Conservation (phyloP, 163 green algal genomes). For the Smithsoniella earleae region DNA sequence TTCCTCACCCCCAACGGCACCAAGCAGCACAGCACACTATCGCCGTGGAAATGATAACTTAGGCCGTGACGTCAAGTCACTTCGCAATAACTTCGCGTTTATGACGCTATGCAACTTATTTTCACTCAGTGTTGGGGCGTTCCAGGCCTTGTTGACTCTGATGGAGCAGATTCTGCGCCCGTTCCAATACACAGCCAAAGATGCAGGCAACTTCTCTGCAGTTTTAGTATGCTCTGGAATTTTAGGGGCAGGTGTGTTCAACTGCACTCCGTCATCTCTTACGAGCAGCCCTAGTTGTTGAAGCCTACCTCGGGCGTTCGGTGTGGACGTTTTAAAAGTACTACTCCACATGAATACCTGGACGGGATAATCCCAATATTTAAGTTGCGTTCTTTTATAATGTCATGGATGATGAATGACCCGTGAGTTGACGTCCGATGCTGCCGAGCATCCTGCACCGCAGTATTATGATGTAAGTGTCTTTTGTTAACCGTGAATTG, state of each 20-base stretch:
- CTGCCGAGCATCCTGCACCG: no score
- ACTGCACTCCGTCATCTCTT: no score
- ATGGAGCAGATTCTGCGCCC: slow-evolving; percentile 28
- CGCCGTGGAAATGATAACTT: slow-evolving; percentile 20
- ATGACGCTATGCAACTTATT: slow-evolving; percentile 18
- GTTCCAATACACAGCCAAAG: background rate
- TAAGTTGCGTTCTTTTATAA: no score
- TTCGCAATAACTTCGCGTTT: slow-evolving; percentile 22
- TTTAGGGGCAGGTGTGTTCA: slow-evolving; percentile 5
- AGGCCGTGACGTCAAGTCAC: slow-evolving; percentile 10
- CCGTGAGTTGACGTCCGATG: no score
- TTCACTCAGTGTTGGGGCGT: background rate
- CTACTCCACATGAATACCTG: no score
- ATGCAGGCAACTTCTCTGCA: background rate
- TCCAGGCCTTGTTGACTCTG: slow-evolving; percentile 17
- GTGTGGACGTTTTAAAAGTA: no score
- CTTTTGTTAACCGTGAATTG: no score
- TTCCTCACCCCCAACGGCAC: slow-evolving; percentile 1
- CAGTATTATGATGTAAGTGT: no score
- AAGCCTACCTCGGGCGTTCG: no score
- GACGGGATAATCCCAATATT: no score
- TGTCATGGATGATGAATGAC: no score
- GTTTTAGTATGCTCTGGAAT: background rate
- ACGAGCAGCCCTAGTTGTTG: no score
- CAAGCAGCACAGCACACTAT: slow-evolving; percentile 13